These are phyloP conservation scores for Marasmius oreades DNA, from an alignment of 1,284 basidiomycete species.

Conservation along the genomic window DNA sequence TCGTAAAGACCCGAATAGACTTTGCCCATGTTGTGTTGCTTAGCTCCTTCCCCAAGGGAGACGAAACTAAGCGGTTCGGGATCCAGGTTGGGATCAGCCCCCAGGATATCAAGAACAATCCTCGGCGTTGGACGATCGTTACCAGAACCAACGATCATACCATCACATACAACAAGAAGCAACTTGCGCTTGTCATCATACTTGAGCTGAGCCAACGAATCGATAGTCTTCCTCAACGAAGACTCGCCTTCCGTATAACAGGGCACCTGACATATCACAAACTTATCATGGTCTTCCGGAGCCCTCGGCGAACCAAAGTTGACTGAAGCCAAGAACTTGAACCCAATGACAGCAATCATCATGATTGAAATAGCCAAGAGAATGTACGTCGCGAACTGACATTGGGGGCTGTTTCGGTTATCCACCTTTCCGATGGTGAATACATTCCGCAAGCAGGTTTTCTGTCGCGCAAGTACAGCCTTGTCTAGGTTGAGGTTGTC, in stretches of 20 bases:
- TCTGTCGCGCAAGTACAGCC: constrained; percentile 74
- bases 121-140: constrained; percentile 90
- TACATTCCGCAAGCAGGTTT: constrained; percentile 87
- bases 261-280: constrained; percentile 97
- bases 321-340: constrained; percentile 96
- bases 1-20: constrained; percentile 97
- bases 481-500: constrained; percentile 64
- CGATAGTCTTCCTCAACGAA: constrained; percentile 88
- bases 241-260: constrained; percentile 96
- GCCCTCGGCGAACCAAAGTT: constrained; percentile 82
- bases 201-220: constrained; percentile 90
- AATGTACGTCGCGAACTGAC: constrained; percentile 90
- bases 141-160: constrained; percentile 96
- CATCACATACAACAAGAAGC: constrained; percentile 93
- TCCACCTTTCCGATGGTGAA: constrained; percentile 93
- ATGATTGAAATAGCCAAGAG: constrained; percentile 86
- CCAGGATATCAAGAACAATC: constrained; percentile 95
- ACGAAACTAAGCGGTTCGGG: constrained; percentile 95
- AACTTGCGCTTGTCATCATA: constrained; percentile 99
- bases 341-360: constrained; percentile 95
- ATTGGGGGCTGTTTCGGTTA: constrained; percentile 88
- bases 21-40: constrained; percentile 98
- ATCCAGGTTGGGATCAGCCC: constrained; percentile 89
- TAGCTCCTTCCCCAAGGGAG: constrained; percentile 90
- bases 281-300: constrained; percentile 97